Base-by-base conservation (phyloP, 768 basidiomycete species). In the Lentinula aciculospora region DNA sequence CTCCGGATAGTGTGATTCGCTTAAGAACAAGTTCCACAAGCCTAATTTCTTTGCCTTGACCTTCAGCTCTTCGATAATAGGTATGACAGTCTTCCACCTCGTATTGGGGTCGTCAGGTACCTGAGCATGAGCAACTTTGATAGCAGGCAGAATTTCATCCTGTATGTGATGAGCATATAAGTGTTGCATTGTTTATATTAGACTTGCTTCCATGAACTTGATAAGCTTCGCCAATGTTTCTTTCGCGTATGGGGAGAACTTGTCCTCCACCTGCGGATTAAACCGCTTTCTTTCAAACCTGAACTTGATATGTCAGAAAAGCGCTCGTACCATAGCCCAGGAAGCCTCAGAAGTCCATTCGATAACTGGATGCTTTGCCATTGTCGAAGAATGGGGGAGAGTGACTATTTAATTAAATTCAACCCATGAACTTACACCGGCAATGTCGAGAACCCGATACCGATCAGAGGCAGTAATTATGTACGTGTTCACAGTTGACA, bases 21-120 rank as follows among this genome's bases (percentile, higher is more conserved):
- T 94, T 61, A 98, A 78, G 78, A 98, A 98, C 36, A 99, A 79
- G 68, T 98, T 98, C 97, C 97, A 99, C 37, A 99, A 79, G 2
- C 97, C 97, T 27, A 85, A 82, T 66, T 83, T 81, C 74, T 86
- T 91, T 0, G 96, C 97, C 70, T 89, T 92, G 60, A 66, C 77
- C 75, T 98, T 97, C 63, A 99, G 81, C 56, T 90, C 88, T 62
- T 83, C 87, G 56, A 96, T 75, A 61, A 97, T 72, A 1, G 89
- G 86, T 28, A 94, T 83, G 63, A 92, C 77, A 8, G 86, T 88
- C 73, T 88, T 81, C 96, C 96, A 98, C 53, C 92, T 84, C 64
- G 74, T 76, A 59, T 67, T 81, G 1, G 83, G 83, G 68, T 94
- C 88, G 45, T 73, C 72, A 3, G 96, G 91, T 42, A 99, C 67